phyloP scores from a whole-genome alignment of 495 filamentous ascomycete species.

The Penicillium roqueforti region DNA sequence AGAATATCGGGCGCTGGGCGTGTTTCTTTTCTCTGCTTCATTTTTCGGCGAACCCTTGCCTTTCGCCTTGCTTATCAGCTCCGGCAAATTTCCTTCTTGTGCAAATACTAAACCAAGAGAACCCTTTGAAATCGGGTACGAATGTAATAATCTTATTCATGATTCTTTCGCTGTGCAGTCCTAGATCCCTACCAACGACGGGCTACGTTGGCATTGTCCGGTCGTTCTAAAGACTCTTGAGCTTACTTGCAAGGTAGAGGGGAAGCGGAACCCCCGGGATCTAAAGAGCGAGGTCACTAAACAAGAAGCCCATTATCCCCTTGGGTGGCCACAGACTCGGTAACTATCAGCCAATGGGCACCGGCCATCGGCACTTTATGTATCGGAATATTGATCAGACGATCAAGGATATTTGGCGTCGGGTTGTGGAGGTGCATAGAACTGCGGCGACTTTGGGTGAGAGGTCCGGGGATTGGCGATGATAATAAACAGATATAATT shows the following conservation, averaged over 20 bases:
- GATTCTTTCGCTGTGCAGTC: background rate
- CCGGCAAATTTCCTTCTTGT: background rate
- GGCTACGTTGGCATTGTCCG: too few species aligned
- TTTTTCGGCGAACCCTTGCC: background rate
- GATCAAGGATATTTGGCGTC: too few species aligned
- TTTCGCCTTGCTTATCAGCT: background rate
- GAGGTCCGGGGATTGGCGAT: too few species aligned
- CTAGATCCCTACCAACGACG: background rate
- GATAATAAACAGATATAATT: too few species aligned
- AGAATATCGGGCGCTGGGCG: background rate
- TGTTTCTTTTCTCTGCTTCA: background rate
- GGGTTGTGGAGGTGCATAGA: too few species aligned
- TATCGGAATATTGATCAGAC: too few species aligned
- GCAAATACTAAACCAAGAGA: background rate
- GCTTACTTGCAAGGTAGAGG: too few species aligned
- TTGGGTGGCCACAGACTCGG: background rate
- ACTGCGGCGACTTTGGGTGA: too few species aligned
- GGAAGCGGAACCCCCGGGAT: too few species aligned
- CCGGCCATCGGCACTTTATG: background rate
- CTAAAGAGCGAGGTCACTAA: too few species aligned
- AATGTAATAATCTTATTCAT: conserved; percentile 1
- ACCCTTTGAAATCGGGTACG: background rate
- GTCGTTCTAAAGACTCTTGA: too few species aligned
- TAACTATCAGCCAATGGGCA: background rate
- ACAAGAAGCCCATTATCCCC: too few species aligned